A percentile compares a stretch with the other conserved stretches of the same genome.
Evolutionary conservation across 371 early-diverging fungal species (phyloP).

Genomic region (Syncephalastrum monosporum): DNA sequence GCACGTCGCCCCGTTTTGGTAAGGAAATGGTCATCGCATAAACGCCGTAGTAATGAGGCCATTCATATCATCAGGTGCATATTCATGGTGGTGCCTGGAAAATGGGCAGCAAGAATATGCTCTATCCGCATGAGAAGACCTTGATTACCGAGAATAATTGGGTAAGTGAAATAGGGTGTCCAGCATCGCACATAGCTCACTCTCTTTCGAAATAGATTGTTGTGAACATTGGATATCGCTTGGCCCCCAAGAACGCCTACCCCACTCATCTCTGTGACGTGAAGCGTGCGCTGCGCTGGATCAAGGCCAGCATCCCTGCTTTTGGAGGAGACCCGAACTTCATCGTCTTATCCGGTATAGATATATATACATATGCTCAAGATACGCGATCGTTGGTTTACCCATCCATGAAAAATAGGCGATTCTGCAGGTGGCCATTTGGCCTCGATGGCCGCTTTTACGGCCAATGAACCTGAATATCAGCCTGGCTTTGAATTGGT

Average conservation of each 20-base stretch:
- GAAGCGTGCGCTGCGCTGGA: slow-evolving; percentile 76
- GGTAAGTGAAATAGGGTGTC: slow-evolving; percentile 12
- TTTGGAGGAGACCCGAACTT: slow-evolving; percentile 75
- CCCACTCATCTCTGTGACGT: slow-evolving; percentile 69
- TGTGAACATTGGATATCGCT: slow-evolving; percentile 67
- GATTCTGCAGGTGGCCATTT: slow-evolving; percentile 74
- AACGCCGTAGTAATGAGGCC: neutral
- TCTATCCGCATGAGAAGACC: slow-evolving; percentile 46
- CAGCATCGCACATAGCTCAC: neutral
- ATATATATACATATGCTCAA: neutral
- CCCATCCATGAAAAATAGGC: slow-evolving; percentile 22
- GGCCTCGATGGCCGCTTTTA: slow-evolving; percentile 64
- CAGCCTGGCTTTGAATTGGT: slow-evolving; percentile 73
- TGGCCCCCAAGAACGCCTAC: slow-evolving; percentile 54
- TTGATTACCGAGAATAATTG: slow-evolving; percentile 34
- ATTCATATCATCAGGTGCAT: slow-evolving; percentile 39
- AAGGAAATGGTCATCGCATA: slow-evolving; percentile 5
- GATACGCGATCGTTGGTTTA: neutral
- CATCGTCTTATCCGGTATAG: slow-evolving; percentile 57
- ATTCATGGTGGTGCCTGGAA: slow-evolving; percentile 72
- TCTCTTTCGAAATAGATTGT: slow-evolving; percentile 28
- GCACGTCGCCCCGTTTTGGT: slow-evolving; percentile 49
- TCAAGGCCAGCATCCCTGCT: slow-evolving; percentile 53
- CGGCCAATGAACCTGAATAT: slow-evolving; percentile 57
- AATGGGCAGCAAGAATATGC: slow-evolving; percentile 46